Evolutionary conservation across 108 stramenopile species (phyloP).

Genomic region (Fistulifera pelliculosa): DNA sequence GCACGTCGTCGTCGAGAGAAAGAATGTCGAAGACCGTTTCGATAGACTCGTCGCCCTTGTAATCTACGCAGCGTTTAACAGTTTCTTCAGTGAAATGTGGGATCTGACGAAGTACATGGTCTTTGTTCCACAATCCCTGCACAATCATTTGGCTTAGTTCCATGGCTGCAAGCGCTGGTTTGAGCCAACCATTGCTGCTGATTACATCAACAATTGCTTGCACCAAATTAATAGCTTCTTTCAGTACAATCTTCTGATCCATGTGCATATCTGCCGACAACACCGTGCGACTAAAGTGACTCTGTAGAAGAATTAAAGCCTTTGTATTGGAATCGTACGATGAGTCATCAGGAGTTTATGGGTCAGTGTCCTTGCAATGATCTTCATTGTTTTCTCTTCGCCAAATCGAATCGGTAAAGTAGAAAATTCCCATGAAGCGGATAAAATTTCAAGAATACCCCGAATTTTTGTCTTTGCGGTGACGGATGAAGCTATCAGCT

Average conservation of each 20-base stretch:
- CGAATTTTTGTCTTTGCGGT: constrained; percentile 91
- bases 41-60: constrained; percentile 72
- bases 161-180: constrained; percentile 97
- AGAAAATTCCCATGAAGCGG: constrained; percentile 87
- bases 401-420: constrained; percentile 82
- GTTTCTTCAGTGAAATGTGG: constrained; percentile 96
- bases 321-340: constrained; percentile 84
- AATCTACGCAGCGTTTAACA: constrained; percentile 51
- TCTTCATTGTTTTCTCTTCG: constrained; percentile 86
- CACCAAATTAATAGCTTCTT: constrained; percentile 71
- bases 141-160: constrained; percentile 98
- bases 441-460: constrained; percentile 92
- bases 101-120: constrained; percentile 81
- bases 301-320: constrained; percentile 87
- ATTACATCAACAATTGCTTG: constrained; percentile 98
- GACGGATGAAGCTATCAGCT: constrained; percentile 92
- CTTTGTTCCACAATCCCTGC: constrained; percentile 94
- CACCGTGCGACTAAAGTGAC: constrained; percentile 77
- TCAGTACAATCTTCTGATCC: constrained; percentile 79
- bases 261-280: constrained; percentile 71
- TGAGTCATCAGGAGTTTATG: constrained; percentile 65
- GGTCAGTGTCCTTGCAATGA: constrained; percentile 72
- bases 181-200: constrained; percentile 94
- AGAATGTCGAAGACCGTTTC: constrained; percentile 90
- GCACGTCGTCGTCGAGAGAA: constrained; percentile 88